phyloP scores from a whole-genome alignment of 768 basidiomycete species.

The Mycena polygramma region DNA sequence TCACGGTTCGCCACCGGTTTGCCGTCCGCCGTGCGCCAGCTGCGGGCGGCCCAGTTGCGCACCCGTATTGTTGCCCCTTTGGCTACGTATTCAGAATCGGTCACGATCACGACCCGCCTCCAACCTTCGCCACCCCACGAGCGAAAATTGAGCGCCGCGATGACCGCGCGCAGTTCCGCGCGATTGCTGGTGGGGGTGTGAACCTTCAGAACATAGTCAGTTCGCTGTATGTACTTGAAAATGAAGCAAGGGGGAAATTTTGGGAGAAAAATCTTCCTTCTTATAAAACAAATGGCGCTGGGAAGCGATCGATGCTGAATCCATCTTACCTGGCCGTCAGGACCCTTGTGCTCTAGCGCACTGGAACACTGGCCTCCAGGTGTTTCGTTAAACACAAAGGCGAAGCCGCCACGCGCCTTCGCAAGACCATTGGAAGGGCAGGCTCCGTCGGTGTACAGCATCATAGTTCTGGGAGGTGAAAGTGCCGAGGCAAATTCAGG shows the following conservation, averaged over 20 bases:
- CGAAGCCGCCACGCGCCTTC: slow-evolving; percentile 17
- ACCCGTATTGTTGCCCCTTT: slow-evolving; percentile 42
- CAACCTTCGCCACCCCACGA: slow-evolving; percentile 48
- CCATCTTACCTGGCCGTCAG: slow-evolving; percentile 14
- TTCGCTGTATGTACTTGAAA: no score
- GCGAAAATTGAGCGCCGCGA: slow-evolving; percentile 40
- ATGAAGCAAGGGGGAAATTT: no score
- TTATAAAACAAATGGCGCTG: no score
- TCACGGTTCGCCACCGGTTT: slow-evolving; percentile 40
- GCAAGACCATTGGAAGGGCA: slow-evolving; percentile 19
- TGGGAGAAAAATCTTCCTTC: no score
- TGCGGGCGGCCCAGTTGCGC: slow-evolving; percentile 40
- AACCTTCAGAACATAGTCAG: no score
- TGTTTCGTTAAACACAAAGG: slow-evolving; percentile 19
- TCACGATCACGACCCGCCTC: slow-evolving; percentile 46
- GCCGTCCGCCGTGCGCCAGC: slow-evolving; percentile 40
- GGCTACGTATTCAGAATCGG: slow-evolving; percentile 49
- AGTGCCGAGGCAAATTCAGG: slow-evolving; percentile 20
- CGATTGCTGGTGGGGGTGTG: slow-evolving; percentile 46
- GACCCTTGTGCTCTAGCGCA: slow-evolving; percentile 17
- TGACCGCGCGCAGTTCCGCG: slow-evolving; percentile 51
- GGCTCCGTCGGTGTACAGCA: slow-evolving; percentile 30
- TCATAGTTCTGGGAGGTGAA: slow-evolving; percentile 22
- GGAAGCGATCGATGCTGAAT: no score
- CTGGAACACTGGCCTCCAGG: slow-evolving; percentile 4